Conservation (phyloP, 192 early-diverging fungal genomes). For the Gonapodya sp. region DNA sequence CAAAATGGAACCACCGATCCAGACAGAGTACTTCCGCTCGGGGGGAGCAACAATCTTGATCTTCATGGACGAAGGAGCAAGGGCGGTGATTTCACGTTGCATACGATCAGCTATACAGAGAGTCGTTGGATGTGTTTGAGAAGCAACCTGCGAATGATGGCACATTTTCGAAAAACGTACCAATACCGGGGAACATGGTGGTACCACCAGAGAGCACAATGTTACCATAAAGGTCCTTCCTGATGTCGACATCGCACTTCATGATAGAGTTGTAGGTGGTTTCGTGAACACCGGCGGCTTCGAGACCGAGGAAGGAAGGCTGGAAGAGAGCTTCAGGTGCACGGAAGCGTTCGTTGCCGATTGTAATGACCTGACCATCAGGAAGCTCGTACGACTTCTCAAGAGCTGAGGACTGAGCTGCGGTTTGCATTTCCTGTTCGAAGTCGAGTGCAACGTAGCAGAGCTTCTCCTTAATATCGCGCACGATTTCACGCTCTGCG, state of each 20-base stretch:
- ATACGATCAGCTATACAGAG: constrained; percentile 18
- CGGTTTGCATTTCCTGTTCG: constrained; percentile 96
- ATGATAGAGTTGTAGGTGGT: constrained; percentile 33
- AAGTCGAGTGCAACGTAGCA: constrained; percentile 57
- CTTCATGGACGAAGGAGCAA: constrained; percentile 46
- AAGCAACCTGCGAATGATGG: background rate
- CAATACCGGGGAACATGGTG: constrained; percentile 45
- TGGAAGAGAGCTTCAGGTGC: constrained; percentile 52
- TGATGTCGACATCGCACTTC: constrained; percentile 40
- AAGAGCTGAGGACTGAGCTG: constrained; percentile 78
- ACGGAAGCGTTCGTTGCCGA: constrained; percentile 51
- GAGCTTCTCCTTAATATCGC: constrained; percentile 58
- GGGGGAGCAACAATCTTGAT: constrained; percentile 49
- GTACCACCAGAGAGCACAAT: constrained; percentile 38
- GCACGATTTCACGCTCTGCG: constrained; percentile 39
- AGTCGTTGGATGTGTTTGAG: too few species aligned
- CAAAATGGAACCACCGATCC: constrained; percentile 56
- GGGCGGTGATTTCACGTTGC: constrained; percentile 42
- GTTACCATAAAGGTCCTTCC: constrained; percentile 33
- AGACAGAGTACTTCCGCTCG: constrained; percentile 54
- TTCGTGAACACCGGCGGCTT: constrained; percentile 33
- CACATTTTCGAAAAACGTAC: constrained; percentile 21
- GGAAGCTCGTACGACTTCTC: constrained; percentile 42
- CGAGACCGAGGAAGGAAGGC: constrained; percentile 41
- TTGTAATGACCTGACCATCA: constrained; percentile 44